phyloP scores from a whole-genome alignment of 2,329 filamentous ascomycete species.

The Xylariaceae sp. region DNA sequence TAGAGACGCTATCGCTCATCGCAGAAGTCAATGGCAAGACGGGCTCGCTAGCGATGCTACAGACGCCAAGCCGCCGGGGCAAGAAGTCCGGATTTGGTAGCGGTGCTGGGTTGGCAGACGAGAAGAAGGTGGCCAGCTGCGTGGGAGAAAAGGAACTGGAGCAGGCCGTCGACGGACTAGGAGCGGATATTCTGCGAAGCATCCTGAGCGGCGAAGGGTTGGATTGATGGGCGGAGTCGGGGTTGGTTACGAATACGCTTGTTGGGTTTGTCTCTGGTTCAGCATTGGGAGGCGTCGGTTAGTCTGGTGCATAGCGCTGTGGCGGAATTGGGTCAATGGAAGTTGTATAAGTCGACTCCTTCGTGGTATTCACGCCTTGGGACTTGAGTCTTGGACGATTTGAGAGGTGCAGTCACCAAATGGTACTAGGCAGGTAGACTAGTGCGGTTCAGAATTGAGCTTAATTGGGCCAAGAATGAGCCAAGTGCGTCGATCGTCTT shows the following conservation, averaged over 20 bases:
- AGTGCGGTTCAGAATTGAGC: too few species aligned
- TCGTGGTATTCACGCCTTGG: too few species aligned
- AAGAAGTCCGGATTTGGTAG: constrained; percentile 50
- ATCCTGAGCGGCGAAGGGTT: constrained; percentile 61
- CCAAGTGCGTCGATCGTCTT: too few species aligned
- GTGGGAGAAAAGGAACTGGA: constrained; percentile 79
- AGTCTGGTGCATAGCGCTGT: background rate
- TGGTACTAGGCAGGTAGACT: too few species aligned
- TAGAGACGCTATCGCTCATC: constrained; percentile 84
- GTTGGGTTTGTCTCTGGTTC: constrained; percentile 4
- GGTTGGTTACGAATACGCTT: background rate
- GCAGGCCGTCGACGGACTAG: constrained; percentile 62
- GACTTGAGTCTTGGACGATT: too few species aligned
- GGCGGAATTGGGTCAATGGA: too few species aligned
- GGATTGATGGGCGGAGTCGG: constrained; percentile 38
- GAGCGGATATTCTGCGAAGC: constrained; percentile 59
- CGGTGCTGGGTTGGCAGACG: constrained; percentile 58
- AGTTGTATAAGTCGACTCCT: too few species aligned
- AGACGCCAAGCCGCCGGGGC: constrained; percentile 70
- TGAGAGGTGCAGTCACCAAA: too few species aligned
- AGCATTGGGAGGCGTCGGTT: constrained; percentile 10
- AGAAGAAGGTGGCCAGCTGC: constrained; percentile 74
- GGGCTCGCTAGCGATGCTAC: constrained; percentile 61
- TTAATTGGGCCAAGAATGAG: too few species aligned
- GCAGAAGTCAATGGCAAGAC: constrained; percentile 67